A percentile compares a stretch with the other conserved stretches of the same genome.
Evolutionary conservation across 2,329 filamentous ascomycete species (phyloP).

Genomic region (Cadophora sp.): DNA sequence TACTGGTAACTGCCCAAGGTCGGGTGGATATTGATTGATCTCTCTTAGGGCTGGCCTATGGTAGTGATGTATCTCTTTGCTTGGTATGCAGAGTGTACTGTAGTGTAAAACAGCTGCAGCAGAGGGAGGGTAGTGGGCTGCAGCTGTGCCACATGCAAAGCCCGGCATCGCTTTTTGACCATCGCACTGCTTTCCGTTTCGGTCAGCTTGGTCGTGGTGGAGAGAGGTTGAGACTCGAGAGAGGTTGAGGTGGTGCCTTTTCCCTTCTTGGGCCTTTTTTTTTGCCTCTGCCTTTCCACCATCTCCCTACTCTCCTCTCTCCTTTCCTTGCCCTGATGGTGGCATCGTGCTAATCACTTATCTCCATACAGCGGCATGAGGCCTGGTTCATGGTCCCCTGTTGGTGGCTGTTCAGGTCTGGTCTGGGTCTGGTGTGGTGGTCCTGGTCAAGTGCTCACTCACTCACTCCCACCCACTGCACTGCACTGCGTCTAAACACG

Average conservation of each 20-base stretch:
- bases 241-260: neutral
- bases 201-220: neutral
- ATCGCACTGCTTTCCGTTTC: neutral
- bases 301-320: no score
- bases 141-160: constrained; percentile 6
- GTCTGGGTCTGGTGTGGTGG: no score
- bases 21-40: neutral
- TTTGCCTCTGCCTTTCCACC: neutral
- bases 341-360: neutral
- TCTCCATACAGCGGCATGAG: constrained; percentile 13
- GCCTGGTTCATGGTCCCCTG: neutral
- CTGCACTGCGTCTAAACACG: neutral
- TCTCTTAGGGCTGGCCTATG: neutral
- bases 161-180: neutral
- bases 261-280: neutral
- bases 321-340: no score
- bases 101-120: no score
- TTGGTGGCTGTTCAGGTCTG: constrained; percentile 14
- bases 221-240: no score
- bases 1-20: neutral
- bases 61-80: neutral
- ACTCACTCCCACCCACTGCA: neutral
- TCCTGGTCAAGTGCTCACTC: constrained; percentile 24
- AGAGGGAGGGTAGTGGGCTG: no score
- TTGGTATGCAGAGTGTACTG: neutral